These are phyloP conservation scores for Cymbopogon flexuosus DNA, from an alignment of 202 grass and related monocot species.

Conservation along the genomic window DNA sequence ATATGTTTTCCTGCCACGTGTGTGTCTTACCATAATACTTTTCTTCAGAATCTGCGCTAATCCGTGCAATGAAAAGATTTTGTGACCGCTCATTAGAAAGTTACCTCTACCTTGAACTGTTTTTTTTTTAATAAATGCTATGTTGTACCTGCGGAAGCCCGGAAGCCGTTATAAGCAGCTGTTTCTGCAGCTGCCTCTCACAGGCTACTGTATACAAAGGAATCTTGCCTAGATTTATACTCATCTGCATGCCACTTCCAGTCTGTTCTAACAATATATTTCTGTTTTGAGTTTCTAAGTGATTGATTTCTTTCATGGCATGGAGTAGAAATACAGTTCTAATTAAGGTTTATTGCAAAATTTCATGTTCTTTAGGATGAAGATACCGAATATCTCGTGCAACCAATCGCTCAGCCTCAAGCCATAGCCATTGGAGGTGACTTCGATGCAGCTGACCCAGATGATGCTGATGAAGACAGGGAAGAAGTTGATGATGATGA, in stretches of 20 bases:
- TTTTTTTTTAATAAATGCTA: no score
- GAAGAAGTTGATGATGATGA: conserved; percentile 51
- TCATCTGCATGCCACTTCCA: background rate
- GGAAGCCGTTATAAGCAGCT: no score
- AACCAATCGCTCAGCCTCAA: conserved; percentile 52
- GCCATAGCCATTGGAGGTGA: conserved; percentile 33
- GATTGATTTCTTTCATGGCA: background rate
- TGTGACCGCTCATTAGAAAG: no score
- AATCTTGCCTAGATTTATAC: background rate
- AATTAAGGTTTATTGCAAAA: background rate
- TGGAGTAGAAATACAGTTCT: background rate
- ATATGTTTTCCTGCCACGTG: no score
- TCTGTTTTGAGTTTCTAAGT: background rate
- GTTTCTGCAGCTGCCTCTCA: no score
- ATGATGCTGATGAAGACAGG: conserved; percentile 66
- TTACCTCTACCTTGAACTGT: no score
- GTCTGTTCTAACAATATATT: background rate
- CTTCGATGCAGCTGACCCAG: conserved; percentile 59
- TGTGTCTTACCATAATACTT: no score
- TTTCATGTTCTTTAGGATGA: conserved; percentile 56
- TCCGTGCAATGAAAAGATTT: background rate
- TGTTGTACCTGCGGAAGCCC: no score
- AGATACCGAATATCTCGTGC: conserved; percentile 78
- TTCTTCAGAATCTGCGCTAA: background rate
- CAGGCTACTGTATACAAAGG: no score